Conservation (phyloP, 805 yeast species). For the Kluyveromyces siamensis region DNA sequence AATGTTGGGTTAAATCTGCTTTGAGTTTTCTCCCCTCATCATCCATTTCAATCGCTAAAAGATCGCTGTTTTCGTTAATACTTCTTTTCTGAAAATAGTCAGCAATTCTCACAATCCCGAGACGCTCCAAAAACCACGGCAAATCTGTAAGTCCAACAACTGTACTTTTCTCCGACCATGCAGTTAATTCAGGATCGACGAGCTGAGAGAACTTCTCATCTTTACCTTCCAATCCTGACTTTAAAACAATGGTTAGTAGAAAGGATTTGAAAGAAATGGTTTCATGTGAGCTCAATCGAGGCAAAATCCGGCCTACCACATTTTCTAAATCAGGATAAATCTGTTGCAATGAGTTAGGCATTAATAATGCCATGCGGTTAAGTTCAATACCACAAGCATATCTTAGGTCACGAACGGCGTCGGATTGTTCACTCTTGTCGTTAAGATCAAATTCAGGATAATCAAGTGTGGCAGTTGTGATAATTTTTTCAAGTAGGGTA, state of each 20-base stretch:
- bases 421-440: slow-evolving; percentile 61
- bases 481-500: slow-evolving; percentile 73
- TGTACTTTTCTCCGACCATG: slow-evolving; percentile 90
- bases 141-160: slow-evolving; percentile 82
- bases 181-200: slow-evolving; percentile 85
- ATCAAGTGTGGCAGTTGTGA: slow-evolving; percentile 75
- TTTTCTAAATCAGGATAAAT: slow-evolving; percentile 76
- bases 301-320: slow-evolving; percentile 65
- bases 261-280: slow-evolving; percentile 91
- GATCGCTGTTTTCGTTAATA: slow-evolving; percentile 65
- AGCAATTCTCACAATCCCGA: slow-evolving; percentile 91
- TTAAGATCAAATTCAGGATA: slow-evolving; percentile 48
- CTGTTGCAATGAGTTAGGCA: slow-evolving; percentile 82
- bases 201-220: slow-evolving; percentile 72
- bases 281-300: slow-evolving; percentile 80
- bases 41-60: slow-evolving; percentile 78
- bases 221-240: slow-evolving; percentile 67
- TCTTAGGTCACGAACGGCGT: slow-evolving; percentile 75
- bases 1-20: slow-evolving; percentile 72
- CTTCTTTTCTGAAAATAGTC: slow-evolving; percentile 78
- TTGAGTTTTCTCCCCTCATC: slow-evolving; percentile 74
- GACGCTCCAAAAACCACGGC: slow-evolving; percentile 97
- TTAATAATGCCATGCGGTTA: slow-evolving; percentile 85
- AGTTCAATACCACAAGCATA: slow-evolving; percentile 92
- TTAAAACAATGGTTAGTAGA: slow-evolving; percentile 79